Evolutionary conservation across 225 moss, liverwort and hornwort species (phyloP).

Genomic region (Polytrichum formosum): DNA sequence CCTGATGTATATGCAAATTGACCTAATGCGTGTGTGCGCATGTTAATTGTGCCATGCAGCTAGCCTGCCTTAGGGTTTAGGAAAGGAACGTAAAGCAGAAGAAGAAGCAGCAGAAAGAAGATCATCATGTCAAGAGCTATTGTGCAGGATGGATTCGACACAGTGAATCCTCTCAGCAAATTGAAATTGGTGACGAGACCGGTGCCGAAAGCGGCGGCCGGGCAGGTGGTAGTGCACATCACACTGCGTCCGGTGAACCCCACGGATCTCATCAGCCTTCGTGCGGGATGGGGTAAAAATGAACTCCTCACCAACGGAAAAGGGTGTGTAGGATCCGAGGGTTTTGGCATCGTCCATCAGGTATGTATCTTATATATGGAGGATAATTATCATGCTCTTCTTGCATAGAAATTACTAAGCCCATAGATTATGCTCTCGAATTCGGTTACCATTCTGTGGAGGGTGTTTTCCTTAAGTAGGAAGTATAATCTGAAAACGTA

Average conservation of each 20-base stretch:
- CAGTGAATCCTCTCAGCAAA: slow-evolving; percentile 4
- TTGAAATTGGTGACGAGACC: slow-evolving; percentile 7
- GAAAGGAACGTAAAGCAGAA: too few species aligned
- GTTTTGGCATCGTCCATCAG: slow-evolving; percentile 28
- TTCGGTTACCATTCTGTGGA: too few species aligned
- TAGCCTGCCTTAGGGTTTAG: too few species aligned
- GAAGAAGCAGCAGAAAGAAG: too few species aligned
- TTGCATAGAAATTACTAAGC: too few species aligned
- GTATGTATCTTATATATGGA: not conserved
- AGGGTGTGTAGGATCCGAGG: slow-evolving; percentile 32
- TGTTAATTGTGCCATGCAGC: too few species aligned
- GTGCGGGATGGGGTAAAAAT: not conserved
- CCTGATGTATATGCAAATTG: too few species aligned
- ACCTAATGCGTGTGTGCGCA: too few species aligned
- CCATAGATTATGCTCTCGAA: too few species aligned
- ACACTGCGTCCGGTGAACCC: slow-evolving; percentile 9
- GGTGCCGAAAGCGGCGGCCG: not conserved
- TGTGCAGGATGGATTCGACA: slow-evolving; percentile 11
- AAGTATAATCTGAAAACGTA: too few species aligned
- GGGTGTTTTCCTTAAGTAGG: too few species aligned
- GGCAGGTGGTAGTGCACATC: slow-evolving; percentile 9
- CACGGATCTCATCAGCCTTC: slow-evolving; percentile 4
- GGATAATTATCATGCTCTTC: not conserved
- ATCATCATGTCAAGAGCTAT: slow-evolving; percentile 8
- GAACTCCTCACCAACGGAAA: not conserved